Base-by-base conservation (phyloP, 2,329 filamentous ascomycete genomes). In the Cercospora zeina region DNA sequence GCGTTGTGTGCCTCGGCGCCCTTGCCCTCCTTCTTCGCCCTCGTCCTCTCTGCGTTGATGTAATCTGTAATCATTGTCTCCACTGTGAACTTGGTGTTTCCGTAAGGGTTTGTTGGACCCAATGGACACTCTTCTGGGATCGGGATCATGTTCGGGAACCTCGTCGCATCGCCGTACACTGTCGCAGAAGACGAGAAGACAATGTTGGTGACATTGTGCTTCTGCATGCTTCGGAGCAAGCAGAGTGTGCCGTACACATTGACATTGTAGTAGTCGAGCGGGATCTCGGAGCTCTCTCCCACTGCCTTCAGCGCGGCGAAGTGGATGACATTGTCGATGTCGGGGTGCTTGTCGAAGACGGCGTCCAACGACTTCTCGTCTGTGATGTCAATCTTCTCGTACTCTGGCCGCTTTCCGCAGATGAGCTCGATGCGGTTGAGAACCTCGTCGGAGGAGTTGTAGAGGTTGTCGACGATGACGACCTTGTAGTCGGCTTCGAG, bases 271-370 rank as follows among this genome's bases (percentile, higher is more conserved):
- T 99, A 99, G 80, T 97, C 93, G 74, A 97, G 87, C 50, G 95
- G 95, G 67, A 91, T 96, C 78, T 96, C 91, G 73, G 85, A 87
- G 58, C 93, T 97, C 81, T 99, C 93, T 74, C 95, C 95, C 64
- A 99, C 95, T 51, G 96, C 93, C 91, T 99, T 99, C 70, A 99
- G 85, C 24, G 95, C 95, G 67, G 95, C 96, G 76, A 99, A 99
- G 83, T 99, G 95, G 73, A 99, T 97, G 68, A 97, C 95, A 76
- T 91, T 96, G 84, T 97, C 92, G 74, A 99, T 97, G 73, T 91
- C 89, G 56, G 93, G 91, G 79, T 97, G 89, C 74, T 89, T 89
- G 66, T 85, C 82, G 75, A 99, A 97, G 71, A 97, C 89, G 72
- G 88, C 87, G 76, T 97, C 91, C 62, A 99, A 84, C 11, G 83